Base-by-base conservation (phyloP, 495 filamentous ascomycete genomes). In the Xanthoparmelia taractica region DNA sequence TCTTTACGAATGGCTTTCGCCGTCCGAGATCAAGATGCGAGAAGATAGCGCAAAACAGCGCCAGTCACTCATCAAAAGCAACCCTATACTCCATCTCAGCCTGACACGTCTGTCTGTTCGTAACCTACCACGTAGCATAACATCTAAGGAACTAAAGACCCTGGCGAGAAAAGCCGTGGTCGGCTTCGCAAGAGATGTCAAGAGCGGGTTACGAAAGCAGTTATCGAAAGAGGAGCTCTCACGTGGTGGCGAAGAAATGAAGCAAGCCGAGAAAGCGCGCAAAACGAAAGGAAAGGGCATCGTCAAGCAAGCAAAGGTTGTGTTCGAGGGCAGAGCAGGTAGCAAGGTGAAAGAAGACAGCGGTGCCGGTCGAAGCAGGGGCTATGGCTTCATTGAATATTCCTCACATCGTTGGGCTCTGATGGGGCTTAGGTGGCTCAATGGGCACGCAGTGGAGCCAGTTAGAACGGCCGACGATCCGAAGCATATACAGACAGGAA, bases 361-460 rank as follows among this genome's bases (percentile, higher is more conserved):
- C 63, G 87, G 89, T 6, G 90, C 84, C 27, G 91, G 94, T 43
- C 82, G 91, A 70, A 91, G 87, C 66, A 79, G 92, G 69, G 95
- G 94, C 29, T 99, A 99, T 72, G 94, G 95, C 15, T 99, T 99
- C 75, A 88, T 99, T 63, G 94, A 99, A 74, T 99, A 97, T 76
- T 89, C 84, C 63, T 92, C 89, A 37, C 94, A 99, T 68, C 87
- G 94, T 36, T 90, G 88, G 78, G 95, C 95, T 34, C 77, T 99
- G 33, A 97, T 97, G 94, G 94, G 92, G 25, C 77, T 99, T 63
- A 78, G 94, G 37, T 97, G 88, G 86, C 76, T 99, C 40, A 99
- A 99, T 70, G 91, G 92, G 0, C 88, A 93, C 68, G 80, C 85
- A 4, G 75, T 90, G n/a, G 72, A 73, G 29, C 66, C 71, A 37